phyloP scores from a whole-genome alignment of 257 asterid genomes.

The Verbena officinalis region DNA sequence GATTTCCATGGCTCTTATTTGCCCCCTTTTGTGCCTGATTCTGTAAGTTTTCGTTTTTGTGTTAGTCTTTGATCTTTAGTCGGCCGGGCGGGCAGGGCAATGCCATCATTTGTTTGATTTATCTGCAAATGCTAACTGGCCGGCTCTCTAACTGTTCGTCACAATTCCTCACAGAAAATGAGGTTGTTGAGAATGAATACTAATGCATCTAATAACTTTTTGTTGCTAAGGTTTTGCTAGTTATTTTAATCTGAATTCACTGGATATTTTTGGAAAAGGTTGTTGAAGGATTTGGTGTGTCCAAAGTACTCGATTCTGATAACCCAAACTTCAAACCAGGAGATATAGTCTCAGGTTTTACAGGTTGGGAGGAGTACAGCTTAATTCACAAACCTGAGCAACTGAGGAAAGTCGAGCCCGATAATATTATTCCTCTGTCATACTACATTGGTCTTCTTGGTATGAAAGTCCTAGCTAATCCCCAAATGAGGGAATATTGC shows the following conservation, averaged over 20 bases:
- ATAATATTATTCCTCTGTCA: constrained; percentile 68
- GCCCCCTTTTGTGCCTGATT: constrained; percentile 77
- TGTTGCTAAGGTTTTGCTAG: neutral
- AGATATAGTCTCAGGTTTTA: constrained; percentile 74
- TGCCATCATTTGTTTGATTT: neutral
- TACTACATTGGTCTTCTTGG: constrained; percentile 84
- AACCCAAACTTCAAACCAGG: constrained; percentile 69
- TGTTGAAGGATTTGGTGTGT: constrained; percentile 85
- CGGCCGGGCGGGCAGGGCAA: too few relatives aligned
- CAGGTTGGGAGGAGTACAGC: constrained; percentile 96
- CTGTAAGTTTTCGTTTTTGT: constrained; percentile 45
- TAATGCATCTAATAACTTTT: too few relatives aligned
- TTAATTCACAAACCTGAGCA: constrained; percentile 55
- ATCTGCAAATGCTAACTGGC: too few relatives aligned
- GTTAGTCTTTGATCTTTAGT: too few relatives aligned
- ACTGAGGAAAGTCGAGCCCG: constrained; percentile 59
- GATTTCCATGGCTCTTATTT: constrained; percentile 71
- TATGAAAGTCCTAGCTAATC: constrained; percentile 30
- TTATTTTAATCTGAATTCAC: too few relatives aligned
- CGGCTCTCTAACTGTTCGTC: too few relatives aligned
- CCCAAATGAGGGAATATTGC: too few relatives aligned
- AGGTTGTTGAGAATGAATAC: too few relatives aligned
- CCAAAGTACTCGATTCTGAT: constrained; percentile 73
- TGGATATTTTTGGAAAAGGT: constrained; percentile 41
- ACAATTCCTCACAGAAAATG: too few relatives aligned